Conservation (phyloP, 2,329 filamentous ascomycete species). For the Tolypocladium album region DNA sequence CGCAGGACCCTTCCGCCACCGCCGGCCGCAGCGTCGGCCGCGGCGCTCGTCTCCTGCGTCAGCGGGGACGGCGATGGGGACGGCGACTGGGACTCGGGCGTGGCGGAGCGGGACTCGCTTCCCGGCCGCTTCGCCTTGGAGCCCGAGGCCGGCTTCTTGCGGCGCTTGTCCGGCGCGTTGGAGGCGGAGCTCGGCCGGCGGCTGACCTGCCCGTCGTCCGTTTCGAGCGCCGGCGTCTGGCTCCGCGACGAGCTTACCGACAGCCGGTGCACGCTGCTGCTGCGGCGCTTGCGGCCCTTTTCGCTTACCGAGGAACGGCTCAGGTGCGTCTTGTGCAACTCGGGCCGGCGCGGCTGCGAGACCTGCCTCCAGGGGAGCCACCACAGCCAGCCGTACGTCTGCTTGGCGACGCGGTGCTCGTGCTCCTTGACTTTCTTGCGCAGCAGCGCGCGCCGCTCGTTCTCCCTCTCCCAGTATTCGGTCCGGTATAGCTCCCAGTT, state of each 20-base stretch:
- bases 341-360: constrained; percentile 19
- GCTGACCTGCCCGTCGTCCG: constrained; percentile 26
- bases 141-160: constrained; percentile 37
- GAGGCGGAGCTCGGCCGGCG: constrained; percentile 38
- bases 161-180: constrained; percentile 38
- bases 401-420: constrained; percentile 56
- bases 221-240: constrained; percentile 36
- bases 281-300: constrained; percentile 38
- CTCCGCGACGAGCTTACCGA: constrained; percentile 41
- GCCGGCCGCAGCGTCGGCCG: constrained; percentile 11
- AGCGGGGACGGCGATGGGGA: constrained; percentile 43
- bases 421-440: constrained; percentile 58
- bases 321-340: constrained; percentile 24
- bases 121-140: constrained; percentile 31
- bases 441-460: constrained; percentile 70
- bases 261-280: constrained; percentile 40
- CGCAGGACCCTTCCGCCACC: constrained; percentile 11
- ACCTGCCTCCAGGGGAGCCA: constrained; percentile 61
- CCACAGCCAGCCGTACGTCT: constrained; percentile 69
- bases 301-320: constrained; percentile 31
- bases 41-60: constrained; percentile 32
- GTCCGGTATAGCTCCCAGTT: constrained; percentile 93
- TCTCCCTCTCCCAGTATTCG: constrained; percentile 96
- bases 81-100: constrained; percentile 44
- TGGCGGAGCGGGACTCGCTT: constrained; percentile 40